phyloP scores from a whole-genome alignment of 2,329 filamentous ascomycete genomes.

The Epichloe coenophiala region DNA sequence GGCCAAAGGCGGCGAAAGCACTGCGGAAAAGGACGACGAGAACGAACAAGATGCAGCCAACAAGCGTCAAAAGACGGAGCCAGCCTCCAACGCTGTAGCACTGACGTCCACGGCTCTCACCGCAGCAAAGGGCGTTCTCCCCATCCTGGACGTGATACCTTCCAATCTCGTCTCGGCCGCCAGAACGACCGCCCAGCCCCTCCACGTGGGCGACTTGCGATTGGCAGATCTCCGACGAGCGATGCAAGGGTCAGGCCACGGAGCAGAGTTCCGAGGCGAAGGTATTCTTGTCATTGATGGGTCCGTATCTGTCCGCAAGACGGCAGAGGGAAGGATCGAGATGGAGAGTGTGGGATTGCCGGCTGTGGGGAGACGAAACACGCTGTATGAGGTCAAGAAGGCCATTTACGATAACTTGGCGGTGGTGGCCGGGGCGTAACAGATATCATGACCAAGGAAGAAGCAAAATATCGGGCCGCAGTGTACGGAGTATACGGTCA shows the following conservation, averaged over 20 bases:
- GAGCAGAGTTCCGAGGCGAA: conserved; percentile 85
- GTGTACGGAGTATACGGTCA: no score
- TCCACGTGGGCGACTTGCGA: conserved; percentile 87
- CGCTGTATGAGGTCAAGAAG: conserved; percentile 76
- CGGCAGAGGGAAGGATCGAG: conserved; percentile 73
- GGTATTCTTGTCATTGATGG: conserved; percentile 84
- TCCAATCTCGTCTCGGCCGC: conserved; percentile 54
- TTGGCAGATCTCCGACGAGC: conserved; percentile 77
- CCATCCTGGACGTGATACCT: conserved; percentile 41
- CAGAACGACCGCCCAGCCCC: conserved; percentile 65
- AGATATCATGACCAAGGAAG: no score
- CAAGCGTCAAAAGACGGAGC: conserved; percentile 36
- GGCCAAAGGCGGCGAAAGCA: conserved; percentile 31
- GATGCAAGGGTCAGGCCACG: conserved; percentile 71
- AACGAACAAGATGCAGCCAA: conserved; percentile 32
- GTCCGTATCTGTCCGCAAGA: conserved; percentile 78
- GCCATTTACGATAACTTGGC: conserved; percentile 92
- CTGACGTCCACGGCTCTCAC: conserved; percentile 7
- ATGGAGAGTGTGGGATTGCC: conserved; percentile 58
- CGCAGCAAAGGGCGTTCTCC: conserved; percentile 19
- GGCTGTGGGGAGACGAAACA: conserved; percentile 34
- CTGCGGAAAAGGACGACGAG: conserved; percentile 21
- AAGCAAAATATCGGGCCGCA: no score
- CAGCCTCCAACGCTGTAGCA: conserved; percentile 11
- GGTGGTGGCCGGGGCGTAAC: conserved; percentile 62